Conservation (phyloP, 2,329 filamentous ascomycete genomes). For the Diaporthe sp. region DNA sequence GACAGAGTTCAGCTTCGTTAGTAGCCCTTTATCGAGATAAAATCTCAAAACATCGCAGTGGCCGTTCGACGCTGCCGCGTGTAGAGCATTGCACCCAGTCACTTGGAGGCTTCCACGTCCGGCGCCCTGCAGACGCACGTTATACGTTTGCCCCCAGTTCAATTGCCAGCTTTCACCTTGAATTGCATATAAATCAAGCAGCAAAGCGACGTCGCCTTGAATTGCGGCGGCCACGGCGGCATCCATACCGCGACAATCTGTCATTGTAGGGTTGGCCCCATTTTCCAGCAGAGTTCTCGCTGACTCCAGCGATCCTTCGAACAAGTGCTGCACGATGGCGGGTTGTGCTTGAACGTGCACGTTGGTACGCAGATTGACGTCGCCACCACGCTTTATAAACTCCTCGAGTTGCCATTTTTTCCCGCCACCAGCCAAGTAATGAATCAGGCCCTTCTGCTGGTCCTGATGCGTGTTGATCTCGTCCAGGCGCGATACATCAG, state of each 20-base stretch:
- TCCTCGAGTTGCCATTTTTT: background rate
- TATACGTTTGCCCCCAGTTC: background rate
- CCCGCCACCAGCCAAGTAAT: background rate
- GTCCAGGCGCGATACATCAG: background rate
- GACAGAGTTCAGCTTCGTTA: background rate
- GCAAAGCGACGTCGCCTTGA: background rate
- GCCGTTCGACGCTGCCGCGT: background rate
- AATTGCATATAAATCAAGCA: background rate
- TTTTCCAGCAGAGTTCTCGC: background rate
- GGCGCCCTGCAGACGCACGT: background rate
- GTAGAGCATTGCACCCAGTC: background rate
- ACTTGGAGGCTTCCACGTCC: fast-evolving
- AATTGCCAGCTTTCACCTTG: background rate
- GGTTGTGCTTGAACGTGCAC: fast-evolving
- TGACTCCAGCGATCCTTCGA: fast-evolving
- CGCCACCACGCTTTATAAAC: background rate
- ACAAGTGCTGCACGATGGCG: background rate
- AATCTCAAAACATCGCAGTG: background rate
- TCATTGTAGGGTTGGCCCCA: background rate
- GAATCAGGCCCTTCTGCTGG: background rate
- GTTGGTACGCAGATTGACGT: background rate
- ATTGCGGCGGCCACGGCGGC: background rate
- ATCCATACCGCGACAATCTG: background rate
- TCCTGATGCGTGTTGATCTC: background rate
- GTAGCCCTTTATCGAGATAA: background rate